A percentile compares a stretch with the other conserved stretches of the same genome.
phyloP scores from a whole-genome alignment of 1,284 basidiomycete species.

The Fomitopsis pinicola region DNA sequence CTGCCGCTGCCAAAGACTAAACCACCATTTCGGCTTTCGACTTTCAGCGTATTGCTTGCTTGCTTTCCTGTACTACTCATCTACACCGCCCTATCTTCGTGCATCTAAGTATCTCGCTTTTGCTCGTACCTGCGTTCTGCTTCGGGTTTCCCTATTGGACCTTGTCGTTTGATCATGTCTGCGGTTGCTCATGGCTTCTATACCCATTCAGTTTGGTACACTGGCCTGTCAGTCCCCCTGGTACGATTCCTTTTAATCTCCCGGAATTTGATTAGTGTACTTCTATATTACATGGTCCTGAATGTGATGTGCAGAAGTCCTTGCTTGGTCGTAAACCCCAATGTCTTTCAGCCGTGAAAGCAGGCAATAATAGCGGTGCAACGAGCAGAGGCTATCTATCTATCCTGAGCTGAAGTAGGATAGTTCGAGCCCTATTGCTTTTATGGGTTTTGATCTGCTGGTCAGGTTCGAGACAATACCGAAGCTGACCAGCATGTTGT shows the following conservation, averaged over 20 bases:
- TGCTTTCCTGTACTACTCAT: neutral
- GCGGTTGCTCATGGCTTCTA: neutral
- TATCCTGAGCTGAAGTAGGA: conserved; percentile 85
- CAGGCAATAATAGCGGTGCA: neutral
- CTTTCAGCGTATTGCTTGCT: neutral
- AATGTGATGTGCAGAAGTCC: conserved; percentile 8
- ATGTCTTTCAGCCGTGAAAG: neutral
- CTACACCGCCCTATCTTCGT: neutral
- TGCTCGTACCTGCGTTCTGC: conserved; percentile 1
- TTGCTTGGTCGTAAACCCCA: conserved; percentile 7
- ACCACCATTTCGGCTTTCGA: too few species aligned
- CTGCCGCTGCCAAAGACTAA: conserved; percentile 20
- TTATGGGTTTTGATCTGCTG: conserved; percentile 79
- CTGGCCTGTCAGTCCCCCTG: neutral
- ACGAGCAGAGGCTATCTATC: conserved; percentile 28
- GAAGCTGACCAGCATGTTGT: conserved; percentile 84
- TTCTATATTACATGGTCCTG: conserved; percentile 7
- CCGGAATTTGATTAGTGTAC: neutral
- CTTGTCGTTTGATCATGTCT: neutral
- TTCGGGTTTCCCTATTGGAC: neutral
- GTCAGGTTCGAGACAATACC: conserved; percentile 88
- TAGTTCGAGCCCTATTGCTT: conserved; percentile 84
- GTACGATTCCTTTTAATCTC: neutral
- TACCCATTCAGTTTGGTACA: conserved; percentile 2
- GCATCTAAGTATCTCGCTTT: neutral